Evolutionary conservation across 305 asterid genomes (phyloP), one percentile per base, ranked within the genome.

Genomic region (Solanum hybrid): DNA sequence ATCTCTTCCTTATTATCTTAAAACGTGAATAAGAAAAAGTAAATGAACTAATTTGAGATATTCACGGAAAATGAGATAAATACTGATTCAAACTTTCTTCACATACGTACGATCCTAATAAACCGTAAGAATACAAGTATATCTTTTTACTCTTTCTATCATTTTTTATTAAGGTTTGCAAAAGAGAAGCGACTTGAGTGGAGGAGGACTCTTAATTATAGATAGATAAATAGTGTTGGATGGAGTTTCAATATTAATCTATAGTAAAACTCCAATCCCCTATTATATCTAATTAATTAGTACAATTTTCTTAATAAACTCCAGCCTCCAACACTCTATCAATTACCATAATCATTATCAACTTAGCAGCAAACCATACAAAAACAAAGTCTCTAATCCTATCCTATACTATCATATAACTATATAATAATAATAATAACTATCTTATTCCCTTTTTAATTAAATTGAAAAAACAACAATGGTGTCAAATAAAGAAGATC

Each of bases 401-500:
- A 8, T 14, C 37, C 16, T 82, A 8, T 82, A 13, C 12, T 26
- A 40, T 81, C 29, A 9, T 83, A 11, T 29, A 46, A 29, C 6
- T 46, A 83, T 28, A 46, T 7, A 26, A 57, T 61, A 57, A 40
- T 61, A 57, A 40, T 74, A 74, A 35, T 5, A 31, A 77, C 37
- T 22, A 78, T n/a, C 69, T 83, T 28, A 42, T 42, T 13, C 61
- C 61, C 61, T 42, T 83, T 80, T 16, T 10, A 42, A 82, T 14
- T 14, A 26, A 40, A 24, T 69, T 12, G 14, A 69, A 26, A 5
- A 9, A 40, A 82, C 14, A 64, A 86, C 1, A 33, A 92, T 89
- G 92, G 86, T 88, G 5, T 24, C n/a, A 8, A 13, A 33, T 2
- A 90, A 89, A 46, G 95, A 89, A 75, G 92, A 46, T 24, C 89